Base-by-base conservation (phyloP, 352 stramenopile genomes). In the Phytopythium montanum region DNA sequence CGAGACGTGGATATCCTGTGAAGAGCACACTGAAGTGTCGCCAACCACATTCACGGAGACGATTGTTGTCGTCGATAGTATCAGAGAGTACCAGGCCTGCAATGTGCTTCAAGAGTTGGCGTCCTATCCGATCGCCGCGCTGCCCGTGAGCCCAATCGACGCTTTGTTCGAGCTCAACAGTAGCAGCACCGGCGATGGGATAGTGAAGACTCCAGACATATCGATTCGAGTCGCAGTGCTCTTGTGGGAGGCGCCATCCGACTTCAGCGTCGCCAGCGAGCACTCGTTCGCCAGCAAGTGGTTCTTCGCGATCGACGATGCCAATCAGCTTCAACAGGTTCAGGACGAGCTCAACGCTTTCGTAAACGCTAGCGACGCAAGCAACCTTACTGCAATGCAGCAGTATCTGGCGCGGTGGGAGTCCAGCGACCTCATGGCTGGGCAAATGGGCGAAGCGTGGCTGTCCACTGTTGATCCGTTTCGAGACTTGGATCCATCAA, bases 151-250 rank as follows among this genome's bases (percentile, higher is more conserved):
- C 6, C 59, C 60, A 52, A 49, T 67, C 23, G 73, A 90, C 45
- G 66, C 58, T 28, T 70, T 64, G 10, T 90, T 90, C 39, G 80
- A 90, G 61, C 62, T 88, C 55, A 90, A 90, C 50, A 56, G 51
- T 34, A 56, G 51, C 33, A 46, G 31, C 25, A 46, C 14, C 31
- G 28, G 31, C 6, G 21, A 21, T 18, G 28, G n/a, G n/a, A 25
- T 58, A 5, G 82, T 62, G 5, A 41, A 18, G 13, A 28, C 44
- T 2, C 49, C 62, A 2, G 57, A 38, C 21, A 60, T 90, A 5
- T 73, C 80, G 1, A 62, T 87, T 13, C 72, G 72, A 1, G 51
- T 72, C 1, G 77, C 80, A 2, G 48, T 75, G 13, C 59, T 53
- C 2, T 26, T 78, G 2, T 88, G 76, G 80, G 49, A 68, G 18